Evolutionary conservation across 2,329 filamentous ascomycete genomes (phyloP).

Genomic region (Epichloe typhina): DNA sequence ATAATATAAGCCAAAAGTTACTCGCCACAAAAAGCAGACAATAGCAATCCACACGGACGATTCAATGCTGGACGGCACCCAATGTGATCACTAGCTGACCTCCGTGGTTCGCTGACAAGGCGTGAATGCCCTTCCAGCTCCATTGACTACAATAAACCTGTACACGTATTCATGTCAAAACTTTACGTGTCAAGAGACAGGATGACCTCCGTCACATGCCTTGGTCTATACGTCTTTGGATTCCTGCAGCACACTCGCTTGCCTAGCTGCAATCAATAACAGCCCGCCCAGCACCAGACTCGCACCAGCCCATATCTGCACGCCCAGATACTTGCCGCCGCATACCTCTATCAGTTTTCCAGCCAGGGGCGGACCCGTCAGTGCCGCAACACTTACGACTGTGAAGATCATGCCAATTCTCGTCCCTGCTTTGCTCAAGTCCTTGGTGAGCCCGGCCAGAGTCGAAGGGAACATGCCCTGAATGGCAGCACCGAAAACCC

Average conservation of each 20-base stretch:
- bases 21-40: too few species aligned
- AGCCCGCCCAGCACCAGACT: conserved; percentile 29
- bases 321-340: conserved; percentile 32
- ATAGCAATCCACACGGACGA: too few species aligned
- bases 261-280: conserved; percentile 25
- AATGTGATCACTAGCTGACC: too few species aligned
- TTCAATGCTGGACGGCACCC: too few species aligned
- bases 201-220: too few species aligned
- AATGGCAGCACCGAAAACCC: conserved; percentile 48
- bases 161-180: too few species aligned
- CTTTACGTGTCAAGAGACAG: too few species aligned
- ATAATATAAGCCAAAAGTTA: too few species aligned
- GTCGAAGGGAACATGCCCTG: conserved; percentile 52
- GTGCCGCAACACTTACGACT: conserved; percentile 38
- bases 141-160: too few species aligned
- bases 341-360: conserved; percentile 34
- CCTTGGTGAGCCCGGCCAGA: conserved; percentile 31
- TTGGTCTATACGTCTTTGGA: background rate
- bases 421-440: conserved; percentile 39
- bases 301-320: conserved; percentile 36
- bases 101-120: too few species aligned
- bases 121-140: too few species aligned
- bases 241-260: background rate
- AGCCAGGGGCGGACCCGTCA: conserved; percentile 41
- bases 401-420: conserved; percentile 49